Evolutionary conservation across 2,329 filamentous ascomycete genomes (phyloP).

Genomic region (Colletotrichum cuscutae): DNA sequence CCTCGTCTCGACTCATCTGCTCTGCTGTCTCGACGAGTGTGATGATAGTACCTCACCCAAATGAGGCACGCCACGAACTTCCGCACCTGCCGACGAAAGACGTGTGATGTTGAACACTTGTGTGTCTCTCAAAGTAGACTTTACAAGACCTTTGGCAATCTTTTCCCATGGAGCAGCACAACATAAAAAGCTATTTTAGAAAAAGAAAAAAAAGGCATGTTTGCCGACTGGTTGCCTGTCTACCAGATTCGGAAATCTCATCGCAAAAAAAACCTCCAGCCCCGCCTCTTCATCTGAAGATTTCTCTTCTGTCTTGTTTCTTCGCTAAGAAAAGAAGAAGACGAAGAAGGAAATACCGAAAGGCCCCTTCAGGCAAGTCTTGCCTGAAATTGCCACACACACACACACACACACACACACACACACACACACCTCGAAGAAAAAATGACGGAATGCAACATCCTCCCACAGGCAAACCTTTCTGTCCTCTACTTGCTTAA

Average conservation of each 20-base stretch:
- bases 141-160: neutral
- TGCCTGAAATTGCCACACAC: neutral
- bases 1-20: no score
- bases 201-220: fast-evolving
- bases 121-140: neutral
- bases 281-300: neutral
- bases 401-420: neutral
- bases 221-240: neutral
- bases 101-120: fast-evolving
- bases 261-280: neutral
- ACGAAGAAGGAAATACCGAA: neutral
- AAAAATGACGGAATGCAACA: constrained; percentile 3
- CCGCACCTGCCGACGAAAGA: neutral
- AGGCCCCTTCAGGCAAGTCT: neutral
- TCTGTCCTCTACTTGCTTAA: neutral
- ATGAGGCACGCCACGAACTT: no score
- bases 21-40: no score
- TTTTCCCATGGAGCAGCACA: neutral
- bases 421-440: neutral
- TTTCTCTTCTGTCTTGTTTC: no score
- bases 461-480: neutral
- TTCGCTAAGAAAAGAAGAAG: neutral
- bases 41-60: no score
- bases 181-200: neutral
- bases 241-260: neutral